Conservation (phyloP, 140 eudicot species). For the Anethum foeniculum region DNA sequence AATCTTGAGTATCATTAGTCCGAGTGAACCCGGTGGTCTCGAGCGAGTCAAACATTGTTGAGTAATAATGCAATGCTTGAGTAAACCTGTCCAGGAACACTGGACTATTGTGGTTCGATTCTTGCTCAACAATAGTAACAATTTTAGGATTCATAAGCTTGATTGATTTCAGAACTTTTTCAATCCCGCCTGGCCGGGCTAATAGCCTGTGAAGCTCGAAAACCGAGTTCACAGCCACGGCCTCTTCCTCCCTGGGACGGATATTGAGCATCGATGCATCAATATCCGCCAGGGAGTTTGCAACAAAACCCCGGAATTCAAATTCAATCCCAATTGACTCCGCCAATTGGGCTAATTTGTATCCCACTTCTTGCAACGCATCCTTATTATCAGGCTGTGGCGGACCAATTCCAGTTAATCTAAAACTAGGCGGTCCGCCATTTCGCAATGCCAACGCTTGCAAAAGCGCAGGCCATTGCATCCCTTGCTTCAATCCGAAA, state of each 20-base stretch:
- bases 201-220: slow-evolving; percentile 10
- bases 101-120: slow-evolving; percentile 9
- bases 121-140: slow-evolving; percentile 9
- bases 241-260: slow-evolving; percentile 5
- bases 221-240: slow-evolving; percentile 1
- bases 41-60: slow-evolving; percentile 13
- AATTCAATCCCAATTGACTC: slow-evolving; percentile 20
- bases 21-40: not conserved
- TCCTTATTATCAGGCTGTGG: slow-evolving; percentile 19
- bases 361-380: slow-evolving; percentile 25
- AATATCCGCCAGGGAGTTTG: slow-evolving; percentile 22
- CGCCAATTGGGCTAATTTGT: slow-evolving; percentile 28
- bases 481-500: slow-evolving; percentile 34
- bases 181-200: slow-evolving; percentile 3
- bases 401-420: slow-evolving; percentile 33
- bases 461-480: slow-evolving; percentile 24
- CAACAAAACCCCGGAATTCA: slow-evolving; percentile 17
- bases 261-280: slow-evolving; percentile 17
- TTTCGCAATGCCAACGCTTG: slow-evolving; percentile 23
- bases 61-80: slow-evolving; percentile 9
- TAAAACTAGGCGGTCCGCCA: slow-evolving; percentile 30
- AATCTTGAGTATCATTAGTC: not conserved
- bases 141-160: slow-evolving; percentile 9
- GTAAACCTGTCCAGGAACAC: slow-evolving; percentile 7
- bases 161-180: not conserved